These are phyloP conservation scores for Lodderomyces metapsilosis DNA, from an alignment of 1,139 yeast species.

Conservation along the genomic window DNA sequence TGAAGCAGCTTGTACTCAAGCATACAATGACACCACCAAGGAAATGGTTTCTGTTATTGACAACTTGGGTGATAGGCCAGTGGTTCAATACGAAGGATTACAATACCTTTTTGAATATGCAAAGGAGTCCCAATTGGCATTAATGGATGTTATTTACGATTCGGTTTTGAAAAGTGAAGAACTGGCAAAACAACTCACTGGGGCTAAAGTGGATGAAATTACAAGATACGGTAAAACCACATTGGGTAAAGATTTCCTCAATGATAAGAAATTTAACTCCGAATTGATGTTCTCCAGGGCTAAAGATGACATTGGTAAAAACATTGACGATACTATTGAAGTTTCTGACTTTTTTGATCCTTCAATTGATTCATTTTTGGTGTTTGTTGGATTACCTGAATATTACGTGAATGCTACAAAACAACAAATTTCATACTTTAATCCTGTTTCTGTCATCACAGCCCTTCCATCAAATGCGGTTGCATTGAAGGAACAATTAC, in stretches of 20 bases:
- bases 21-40: conserved; percentile 60
- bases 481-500: conserved; percentile 34
- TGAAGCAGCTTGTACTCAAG: conserved; percentile 57
- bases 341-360: conserved; percentile 78
- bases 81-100: conserved; percentile 60
- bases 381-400: conserved; percentile 43
- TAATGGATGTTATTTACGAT: conserved; percentile 61
- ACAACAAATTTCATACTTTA: conserved; percentile 31
- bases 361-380: conserved; percentile 54
- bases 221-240: conserved; percentile 61
- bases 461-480: conserved; percentile 31
- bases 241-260: conserved; percentile 61
- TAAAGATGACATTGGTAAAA: conserved; percentile 61
- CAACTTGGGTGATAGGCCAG: conserved; percentile 56
- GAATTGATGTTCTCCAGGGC: conserved; percentile 82
- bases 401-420: conserved; percentile 28
- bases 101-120: conserved; percentile 72
- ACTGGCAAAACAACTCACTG: conserved; percentile 62
- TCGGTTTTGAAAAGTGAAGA: conserved; percentile 68
- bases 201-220: conserved; percentile 59
- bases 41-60: conserved; percentile 54
- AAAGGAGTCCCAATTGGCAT: conserved; percentile 60
- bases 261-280: conserved; percentile 68
- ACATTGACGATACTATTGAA: conserved; percentile 58
- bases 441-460: conserved; percentile 36